Evolutionary conservation across 495 filamentous ascomycete genomes (phyloP), one percentile per base, ranked within the genome.

Genomic region (Arthonia radiata): DNA sequence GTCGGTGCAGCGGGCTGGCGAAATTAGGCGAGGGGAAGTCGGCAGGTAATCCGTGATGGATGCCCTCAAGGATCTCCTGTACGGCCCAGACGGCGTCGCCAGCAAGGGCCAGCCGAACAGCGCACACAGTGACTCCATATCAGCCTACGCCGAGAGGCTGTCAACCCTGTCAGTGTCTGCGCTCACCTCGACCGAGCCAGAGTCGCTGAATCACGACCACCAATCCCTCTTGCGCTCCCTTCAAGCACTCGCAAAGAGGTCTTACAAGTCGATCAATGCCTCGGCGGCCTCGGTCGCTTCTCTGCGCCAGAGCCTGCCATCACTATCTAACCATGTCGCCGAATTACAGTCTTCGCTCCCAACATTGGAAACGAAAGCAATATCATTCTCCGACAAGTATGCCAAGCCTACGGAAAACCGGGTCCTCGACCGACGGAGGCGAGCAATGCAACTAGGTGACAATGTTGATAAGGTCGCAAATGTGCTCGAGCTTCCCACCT

Each of bases 381-480:
- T 76, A 15, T 53, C 47, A 26, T 99, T 99, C 49, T 73, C 80
- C 14, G 62, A 66, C 6, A 83, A 70, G 24, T 93, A 90, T 51
- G 71, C 65, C 50, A 71, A 67, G 34, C 59, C 53, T 27, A 61
- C 64, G 17, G 67, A 76, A 30, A 86, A 89, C 41, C 59, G 65
- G 3, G 51, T 76, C 1, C 55, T 94, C 6, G 71, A 70, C 31
- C 53, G 70, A 21, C 66, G 86, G 32, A 75, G 73, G 37, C 73
- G 72, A 43, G 76, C 79, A 2, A 61, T 92, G 41, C 61, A 90
- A n/a, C 59, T 99, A 23, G 64, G 74, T 2, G 61, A 74, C 24
- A 94, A 94, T 40, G 69, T 90, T 12, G 83, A 93, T 39, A 59
- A 81, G 27, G 52, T 94, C 10, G 72, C 81, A 13, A 83, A 93